A percentile compares a stretch with the other conserved stretches of the same genome.
These are phyloP conservation scores for Fusarium citri DNA, from an alignment of 2,329 filamentous ascomycete genomes.

Conservation along the genomic window DNA sequence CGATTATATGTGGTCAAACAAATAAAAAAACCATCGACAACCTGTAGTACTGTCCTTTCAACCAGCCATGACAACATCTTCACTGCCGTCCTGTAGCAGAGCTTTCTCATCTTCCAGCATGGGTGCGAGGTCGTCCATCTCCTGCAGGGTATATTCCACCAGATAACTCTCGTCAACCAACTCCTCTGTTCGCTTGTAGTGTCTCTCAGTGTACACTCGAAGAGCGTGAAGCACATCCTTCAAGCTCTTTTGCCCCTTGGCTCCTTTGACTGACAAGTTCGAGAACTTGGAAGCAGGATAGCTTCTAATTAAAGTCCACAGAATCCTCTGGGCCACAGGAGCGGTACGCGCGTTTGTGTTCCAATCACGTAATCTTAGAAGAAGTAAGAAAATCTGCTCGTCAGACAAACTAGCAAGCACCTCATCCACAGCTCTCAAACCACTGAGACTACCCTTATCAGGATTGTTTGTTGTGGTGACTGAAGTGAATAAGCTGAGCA, in stretches of 20 bases:
- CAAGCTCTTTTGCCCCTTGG: constrained; percentile 71
- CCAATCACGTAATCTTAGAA: constrained; percentile 91
- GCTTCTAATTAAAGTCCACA: constrained; percentile 81
- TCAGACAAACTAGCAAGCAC: constrained; percentile 83
- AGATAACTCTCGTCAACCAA: constrained; percentile 94
- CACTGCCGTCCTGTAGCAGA: constrained; percentile 50
- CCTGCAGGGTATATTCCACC: constrained; percentile 89
- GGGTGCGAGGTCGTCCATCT: constrained; percentile 83
- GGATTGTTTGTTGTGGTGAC: constrained; percentile 74
- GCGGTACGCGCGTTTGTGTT: constrained; percentile 94
- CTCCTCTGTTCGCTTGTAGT: constrained; percentile 90
- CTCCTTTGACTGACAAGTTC: constrained; percentile 71
- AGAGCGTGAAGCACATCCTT: constrained; percentile 90
- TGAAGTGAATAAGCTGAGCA: constrained; percentile 84
- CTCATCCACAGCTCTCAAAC: constrained; percentile 79
- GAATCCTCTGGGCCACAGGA: constrained; percentile 84
- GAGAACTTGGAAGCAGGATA: constrained; percentile 85
- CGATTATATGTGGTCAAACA: constrained; percentile 6
- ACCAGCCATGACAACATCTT: constrained; percentile 58
- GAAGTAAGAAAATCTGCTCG: constrained; percentile 85
- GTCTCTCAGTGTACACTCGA: constrained; percentile 89
- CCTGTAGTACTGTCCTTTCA: constrained; percentile 30
- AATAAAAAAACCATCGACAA: constrained; percentile 16
- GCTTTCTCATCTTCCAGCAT: constrained; percentile 51
- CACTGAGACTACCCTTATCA: constrained; percentile 73